Base-by-base conservation (phyloP, 2,329 filamentous ascomycete species). In the Pseudogymnoascus sp. region DNA sequence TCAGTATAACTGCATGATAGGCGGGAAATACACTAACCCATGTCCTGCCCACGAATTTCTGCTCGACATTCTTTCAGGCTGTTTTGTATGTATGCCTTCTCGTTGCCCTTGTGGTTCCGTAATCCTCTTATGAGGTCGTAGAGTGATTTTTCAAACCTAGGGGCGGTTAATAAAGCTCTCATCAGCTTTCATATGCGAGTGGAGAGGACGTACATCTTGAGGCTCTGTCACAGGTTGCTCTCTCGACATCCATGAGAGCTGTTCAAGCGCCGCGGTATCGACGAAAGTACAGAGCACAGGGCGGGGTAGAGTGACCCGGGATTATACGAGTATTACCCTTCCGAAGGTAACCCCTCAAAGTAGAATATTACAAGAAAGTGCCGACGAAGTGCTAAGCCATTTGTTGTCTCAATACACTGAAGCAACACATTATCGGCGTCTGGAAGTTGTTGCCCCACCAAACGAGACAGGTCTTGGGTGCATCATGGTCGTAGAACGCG, bases 51-150 rank as follows among this genome's bases (percentile, higher is more conserved):
- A 73, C 88, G 89, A 73, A 97, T 91, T 76, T 99, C 94, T 72
- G 87, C 82, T 70, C 92, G 91, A 76, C 94, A 99, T 89, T 99
- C 94, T 80, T 92, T 92, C 73, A 97, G 79, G 72, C 88, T 92
- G 75, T 91, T 88, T 73, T 96, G 89, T 64, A 99, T 95, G 76
- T 97, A 99, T 73, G 95, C 91, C 75, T 89, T 90, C 78, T 99
- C 94, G 72, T 88, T 89, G 70, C 93, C 93, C 76, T 96, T 97
- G 79, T 97, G 92, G 74, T 93, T 94, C 68, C 94, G 88, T 73
- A 99, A 81, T 71, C 94, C 94, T 77, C 92, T 86, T 71, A 99
- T 99, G 81, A 99, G 92, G 85, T 97, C 93, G 77, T 97, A 96
- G 19, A 99, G 85, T 42, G 94, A 97, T 78, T 99, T 99, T 77